A percentile compares a stretch with the other conserved stretches of the same genome.
phyloP scores from a whole-genome alignment of 768 basidiomycete species.

The Strobilomyces confusus region DNA sequence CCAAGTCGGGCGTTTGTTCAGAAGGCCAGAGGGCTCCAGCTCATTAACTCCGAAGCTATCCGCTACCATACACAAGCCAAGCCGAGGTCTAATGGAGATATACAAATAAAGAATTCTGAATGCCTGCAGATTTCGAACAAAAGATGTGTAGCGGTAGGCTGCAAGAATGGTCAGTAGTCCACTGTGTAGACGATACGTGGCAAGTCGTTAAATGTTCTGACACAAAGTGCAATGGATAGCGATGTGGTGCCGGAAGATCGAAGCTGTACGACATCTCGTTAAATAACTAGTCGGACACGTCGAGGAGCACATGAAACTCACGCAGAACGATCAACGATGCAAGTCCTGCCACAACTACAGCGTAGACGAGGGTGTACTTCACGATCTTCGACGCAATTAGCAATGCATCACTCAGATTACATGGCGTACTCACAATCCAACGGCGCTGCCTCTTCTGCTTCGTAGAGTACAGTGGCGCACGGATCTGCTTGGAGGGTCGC shows the following conservation, averaged over 20 bases:
- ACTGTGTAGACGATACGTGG: slow-evolving; percentile 6
- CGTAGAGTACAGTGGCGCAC: slow-evolving; percentile 87
- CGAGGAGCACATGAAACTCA: slow-evolving; percentile 39
- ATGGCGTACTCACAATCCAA: slow-evolving; percentile 65
- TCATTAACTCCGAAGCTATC: slow-evolving; percentile 14
- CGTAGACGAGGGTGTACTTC: slow-evolving; percentile 83
- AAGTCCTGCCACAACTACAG: slow-evolving; percentile 68
- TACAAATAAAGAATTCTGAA: slow-evolving; percentile 26
- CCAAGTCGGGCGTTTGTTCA: neutral
- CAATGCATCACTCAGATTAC: neutral
- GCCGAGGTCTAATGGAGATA: slow-evolving; percentile 17
- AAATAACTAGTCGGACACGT: slow-evolving; percentile 4
- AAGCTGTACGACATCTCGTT: slow-evolving; percentile 44
- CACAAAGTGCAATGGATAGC: slow-evolving; percentile 79
- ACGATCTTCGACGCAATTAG: slow-evolving; percentile 47
- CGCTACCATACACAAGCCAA: slow-evolving; percentile 31
- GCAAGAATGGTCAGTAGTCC: slow-evolving; percentile 9
- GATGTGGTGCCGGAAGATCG: slow-evolving; percentile 77
- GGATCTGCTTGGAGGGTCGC: slow-evolving; percentile 90
- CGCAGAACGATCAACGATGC: slow-evolving; percentile 81
- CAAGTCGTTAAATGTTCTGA: slow-evolving; percentile 70
- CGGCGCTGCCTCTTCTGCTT: slow-evolving; percentile 90
- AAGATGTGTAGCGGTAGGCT: slow-evolving; percentile 1
- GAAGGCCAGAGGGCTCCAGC: neutral
- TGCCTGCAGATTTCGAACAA: slow-evolving; percentile 17